These are phyloP conservation scores for Alternaria sp. DNA, from an alignment of 2,329 filamentous ascomycete species.

Conservation along the genomic window DNA sequence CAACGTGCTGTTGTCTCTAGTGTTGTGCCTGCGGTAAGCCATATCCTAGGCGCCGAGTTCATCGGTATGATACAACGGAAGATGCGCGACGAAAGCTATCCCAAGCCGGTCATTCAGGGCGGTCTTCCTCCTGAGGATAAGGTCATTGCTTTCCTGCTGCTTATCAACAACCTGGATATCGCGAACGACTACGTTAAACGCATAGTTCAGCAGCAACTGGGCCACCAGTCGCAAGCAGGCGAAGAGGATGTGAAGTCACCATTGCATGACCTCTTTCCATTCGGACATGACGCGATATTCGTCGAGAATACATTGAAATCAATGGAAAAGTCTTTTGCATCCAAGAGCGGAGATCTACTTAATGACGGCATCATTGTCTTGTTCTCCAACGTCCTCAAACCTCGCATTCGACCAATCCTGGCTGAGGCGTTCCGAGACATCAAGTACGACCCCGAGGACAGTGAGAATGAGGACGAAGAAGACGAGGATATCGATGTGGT, in stretches of 20 bases:
- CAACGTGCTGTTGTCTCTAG: constrained; percentile 79
- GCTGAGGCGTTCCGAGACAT: constrained; percentile 90
- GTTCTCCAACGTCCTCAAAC: constrained; percentile 86
- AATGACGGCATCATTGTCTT: constrained; percentile 85
- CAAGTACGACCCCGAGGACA: constrained; percentile 72
- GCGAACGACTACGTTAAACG: constrained; percentile 89
- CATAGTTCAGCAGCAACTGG: constrained; percentile 77
- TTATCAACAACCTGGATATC: constrained; percentile 95
- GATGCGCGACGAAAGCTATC: constrained; percentile 96
- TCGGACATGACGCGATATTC: constrained; percentile 75
- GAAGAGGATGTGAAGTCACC: constrained; percentile 51
- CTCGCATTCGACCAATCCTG: constrained; percentile 82
- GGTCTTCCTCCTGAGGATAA: constrained; percentile 86
- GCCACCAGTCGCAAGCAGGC: constrained; percentile 45
- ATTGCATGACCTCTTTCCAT: constrained; percentile 75
- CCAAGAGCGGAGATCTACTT: constrained; percentile 82
- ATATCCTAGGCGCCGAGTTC: constrained; percentile 87
- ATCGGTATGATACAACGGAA: constrained; percentile 97
- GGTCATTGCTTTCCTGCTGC: constrained; percentile 86
- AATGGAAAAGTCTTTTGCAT: constrained; percentile 75
- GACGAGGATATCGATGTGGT: constrained; percentile 70
- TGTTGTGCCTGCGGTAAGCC: constrained; percentile 78
- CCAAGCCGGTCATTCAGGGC: constrained; percentile 78
- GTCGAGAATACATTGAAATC: constrained; percentile 73
- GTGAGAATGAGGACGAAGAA: constrained; percentile 56